Percentiles rank a stretch among this genome's conserved stretches.
These are phyloP conservation scores for Metschnikowia picachoensis DNA, from an alignment of 805 yeast species.

Conservation along the genomic window DNA sequence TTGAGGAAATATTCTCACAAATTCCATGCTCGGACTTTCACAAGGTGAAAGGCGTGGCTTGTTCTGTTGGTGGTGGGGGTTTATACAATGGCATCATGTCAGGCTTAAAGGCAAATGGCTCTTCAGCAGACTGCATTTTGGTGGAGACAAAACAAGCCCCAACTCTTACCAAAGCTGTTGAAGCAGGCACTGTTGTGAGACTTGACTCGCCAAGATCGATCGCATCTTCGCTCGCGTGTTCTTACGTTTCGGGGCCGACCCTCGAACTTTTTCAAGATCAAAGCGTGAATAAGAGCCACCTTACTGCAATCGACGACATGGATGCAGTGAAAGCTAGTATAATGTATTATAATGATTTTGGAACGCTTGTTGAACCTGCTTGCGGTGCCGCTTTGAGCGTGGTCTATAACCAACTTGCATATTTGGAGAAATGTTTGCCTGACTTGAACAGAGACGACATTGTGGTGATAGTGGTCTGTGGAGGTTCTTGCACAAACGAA, in stretches of 20 bases:
- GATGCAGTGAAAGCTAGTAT: conserved; percentile 55
- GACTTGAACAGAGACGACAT: conserved; percentile 37
- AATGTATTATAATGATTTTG: conserved; percentile 47
- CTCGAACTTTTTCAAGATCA: conserved; percentile 27
- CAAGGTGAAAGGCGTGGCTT: conserved; percentile 43
- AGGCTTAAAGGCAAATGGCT: conserved; percentile 31
- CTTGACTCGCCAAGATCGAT: conserved; percentile 48
- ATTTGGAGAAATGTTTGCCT: conserved; percentile 24
- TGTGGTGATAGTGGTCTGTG: conserved; percentile 57
- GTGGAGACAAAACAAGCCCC: conserved; percentile 65
- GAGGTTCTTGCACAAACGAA: conserved; percentile 28
- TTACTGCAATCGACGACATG: conserved; percentile 41
- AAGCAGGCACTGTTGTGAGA: conserved; percentile 40
- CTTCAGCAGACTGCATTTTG: conserved; percentile 32
- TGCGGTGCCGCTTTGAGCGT: conserved; percentile 67
- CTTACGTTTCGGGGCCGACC: conserved; percentile 49
- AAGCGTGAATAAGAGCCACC: conserved; percentile 15
- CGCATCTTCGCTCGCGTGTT: conserved; percentile 64
- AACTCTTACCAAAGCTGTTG: conserved; percentile 49
- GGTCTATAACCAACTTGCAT: conserved; percentile 35
- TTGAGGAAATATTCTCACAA: conserved; percentile 36
- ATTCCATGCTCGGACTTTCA: conserved; percentile 17
- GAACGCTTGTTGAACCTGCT: conserved; percentile 61
- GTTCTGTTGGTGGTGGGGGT: conserved; percentile 60
- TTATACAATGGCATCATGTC: conserved; percentile 48